Evolutionary conservation across 495 filamentous ascomycete species (phyloP).

Genomic region (Haplographium delicatum): DNA sequence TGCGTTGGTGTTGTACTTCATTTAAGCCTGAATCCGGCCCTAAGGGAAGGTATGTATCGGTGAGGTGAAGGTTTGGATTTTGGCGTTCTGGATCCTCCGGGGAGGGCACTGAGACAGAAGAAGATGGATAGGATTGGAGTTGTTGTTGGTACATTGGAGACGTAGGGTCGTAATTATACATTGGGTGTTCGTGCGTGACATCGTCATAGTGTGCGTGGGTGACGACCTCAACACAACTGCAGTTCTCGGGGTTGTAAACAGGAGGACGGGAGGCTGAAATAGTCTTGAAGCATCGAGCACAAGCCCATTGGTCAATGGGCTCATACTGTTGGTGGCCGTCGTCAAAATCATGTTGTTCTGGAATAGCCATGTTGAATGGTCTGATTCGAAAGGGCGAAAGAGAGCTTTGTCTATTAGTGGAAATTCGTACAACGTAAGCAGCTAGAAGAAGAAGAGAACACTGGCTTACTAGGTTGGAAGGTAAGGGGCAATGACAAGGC

Average conservation of each 20-base stretch:
- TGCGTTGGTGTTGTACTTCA: slow-evolving; percentile 10
- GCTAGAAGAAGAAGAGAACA: not conserved
- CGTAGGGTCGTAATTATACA: slow-evolving; percentile 1
- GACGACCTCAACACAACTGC: slow-evolving; percentile 23
- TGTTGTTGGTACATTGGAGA: not conserved
- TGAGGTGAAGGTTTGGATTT: slow-evolving; percentile 7
- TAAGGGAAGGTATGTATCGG: slow-evolving; percentile 3
- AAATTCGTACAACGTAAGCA: too few species aligned
- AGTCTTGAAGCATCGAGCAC: slow-evolving; percentile 5
- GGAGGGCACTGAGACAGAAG: slow-evolving; percentile 2
- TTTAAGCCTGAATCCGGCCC: slow-evolving; percentile 3
- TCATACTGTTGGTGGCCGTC: slow-evolving; percentile 2
- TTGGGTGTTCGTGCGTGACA: not conserved
- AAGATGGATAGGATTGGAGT: slow-evolving; percentile 16
- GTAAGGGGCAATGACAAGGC: slow-evolving; percentile 5
- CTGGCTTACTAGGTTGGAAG: slow-evolving; percentile 5
- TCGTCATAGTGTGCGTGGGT: slow-evolving; percentile 2
- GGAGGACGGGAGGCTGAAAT: slow-evolving; percentile 25
- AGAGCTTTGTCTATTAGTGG: slow-evolving; percentile 1
- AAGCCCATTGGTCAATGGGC: slow-evolving; percentile 7
- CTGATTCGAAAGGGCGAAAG: not conserved
- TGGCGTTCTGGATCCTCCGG: slow-evolving; percentile 17
- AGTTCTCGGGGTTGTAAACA: slow-evolving; percentile 28
- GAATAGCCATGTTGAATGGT: slow-evolving; percentile 6
- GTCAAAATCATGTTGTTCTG: slow-evolving; percentile 1